Evolutionary conservation across 495 filamentous ascomycete species (phyloP).

Genomic region (Aspergillus cavernicola): DNA sequence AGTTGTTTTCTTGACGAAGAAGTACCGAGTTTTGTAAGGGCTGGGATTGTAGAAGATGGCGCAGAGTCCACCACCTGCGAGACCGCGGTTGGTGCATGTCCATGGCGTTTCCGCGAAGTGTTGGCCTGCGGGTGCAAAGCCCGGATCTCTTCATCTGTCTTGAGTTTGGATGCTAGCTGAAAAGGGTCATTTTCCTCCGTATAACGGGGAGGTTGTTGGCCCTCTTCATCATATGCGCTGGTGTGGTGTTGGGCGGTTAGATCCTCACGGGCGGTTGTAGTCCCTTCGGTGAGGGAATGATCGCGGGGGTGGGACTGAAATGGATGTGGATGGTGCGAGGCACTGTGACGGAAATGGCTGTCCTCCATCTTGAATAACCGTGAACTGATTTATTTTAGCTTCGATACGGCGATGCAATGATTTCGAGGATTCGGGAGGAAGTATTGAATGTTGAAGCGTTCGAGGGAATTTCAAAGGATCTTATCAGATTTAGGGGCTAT

Average conservation of each 20-base stretch:
- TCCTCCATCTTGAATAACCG: conserved; percentile 30
- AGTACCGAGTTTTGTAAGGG: conserved; percentile 26
- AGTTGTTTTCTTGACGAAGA: conserved; percentile 58
- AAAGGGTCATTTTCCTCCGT: conserved; percentile 72
- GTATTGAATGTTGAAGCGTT: not conserved
- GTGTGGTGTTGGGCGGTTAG: conserved; percentile 26
- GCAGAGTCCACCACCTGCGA: not conserved
- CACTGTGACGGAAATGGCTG: conserved; percentile 34
- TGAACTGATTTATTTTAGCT: not conserved
- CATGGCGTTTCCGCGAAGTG: conserved; percentile 71
- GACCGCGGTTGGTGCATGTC: conserved; percentile 25
- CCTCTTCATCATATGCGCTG: conserved; percentile 58
- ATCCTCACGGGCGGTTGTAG: conserved; percentile 36
- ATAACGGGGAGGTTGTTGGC: conserved; percentile 56
- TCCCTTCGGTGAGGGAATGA: conserved; percentile 12
- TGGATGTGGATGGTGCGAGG: conserved; percentile 33
- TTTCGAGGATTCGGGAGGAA: not conserved
- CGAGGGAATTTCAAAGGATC: not conserved
- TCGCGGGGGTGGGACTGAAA: conserved; percentile 13
- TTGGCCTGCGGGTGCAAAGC: conserved; percentile 68
- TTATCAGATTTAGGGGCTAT: no score
- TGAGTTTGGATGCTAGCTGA: conserved; percentile 72
- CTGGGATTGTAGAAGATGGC: conserved; percentile 33
- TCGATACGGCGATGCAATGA: not conserved
- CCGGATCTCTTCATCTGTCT: conserved; percentile 72